Evolutionary conservation across 148 eudicot genomes (phyloP).

Genomic region (Heliosperma pusillum): DNA sequence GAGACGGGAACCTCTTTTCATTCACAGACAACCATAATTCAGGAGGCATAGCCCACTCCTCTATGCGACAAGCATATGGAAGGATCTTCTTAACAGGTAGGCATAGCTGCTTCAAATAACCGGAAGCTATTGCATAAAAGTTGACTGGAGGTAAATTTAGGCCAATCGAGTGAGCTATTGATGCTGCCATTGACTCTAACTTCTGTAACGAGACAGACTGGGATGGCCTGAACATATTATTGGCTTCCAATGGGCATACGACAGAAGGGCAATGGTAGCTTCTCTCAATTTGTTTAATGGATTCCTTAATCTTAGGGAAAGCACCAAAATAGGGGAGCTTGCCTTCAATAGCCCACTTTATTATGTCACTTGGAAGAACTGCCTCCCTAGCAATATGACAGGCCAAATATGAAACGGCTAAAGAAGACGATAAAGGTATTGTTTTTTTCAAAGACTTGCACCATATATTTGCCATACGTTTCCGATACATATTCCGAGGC

Average conservation of each 20-base stretch:
- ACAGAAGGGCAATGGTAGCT: constrained; percentile 18
- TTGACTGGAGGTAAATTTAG: constrained; percentile 78
- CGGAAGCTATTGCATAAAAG: constrained; percentile 63
- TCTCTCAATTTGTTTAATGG: constrained; percentile 27
- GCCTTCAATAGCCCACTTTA: constrained; percentile 73
- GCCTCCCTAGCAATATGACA: constrained; percentile 84
- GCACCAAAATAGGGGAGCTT: constrained; percentile 74
- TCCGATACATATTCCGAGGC: constrained; percentile 55
- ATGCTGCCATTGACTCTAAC: constrained; percentile 73
- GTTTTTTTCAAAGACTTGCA: constrained; percentile 51
- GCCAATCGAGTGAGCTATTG: constrained; percentile 54
- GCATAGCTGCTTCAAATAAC: constrained; percentile 49
- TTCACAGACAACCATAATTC: constrained; percentile 64
- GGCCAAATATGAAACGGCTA: constrained; percentile 59
- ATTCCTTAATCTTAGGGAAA: constrained; percentile 58
- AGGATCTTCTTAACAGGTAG: constrained; percentile 62
- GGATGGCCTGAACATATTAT: constrained; percentile 71
- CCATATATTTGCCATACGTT: constrained; percentile 68
- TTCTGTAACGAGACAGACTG: constrained; percentile 49
- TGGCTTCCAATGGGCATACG: constrained; percentile 57
- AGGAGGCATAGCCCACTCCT: constrained; percentile 87
- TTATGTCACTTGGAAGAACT: constrained; percentile 68
- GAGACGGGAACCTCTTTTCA: constrained; percentile 52
- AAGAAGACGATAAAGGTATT: constrained; percentile 59
- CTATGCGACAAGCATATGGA: constrained; percentile 58